A percentile compares a stretch with the other conserved stretches of the same genome.
Evolutionary conservation across 352 stramenopile genomes (phyloP).

Genomic region (Globisporangium megalacanthum): DNA sequence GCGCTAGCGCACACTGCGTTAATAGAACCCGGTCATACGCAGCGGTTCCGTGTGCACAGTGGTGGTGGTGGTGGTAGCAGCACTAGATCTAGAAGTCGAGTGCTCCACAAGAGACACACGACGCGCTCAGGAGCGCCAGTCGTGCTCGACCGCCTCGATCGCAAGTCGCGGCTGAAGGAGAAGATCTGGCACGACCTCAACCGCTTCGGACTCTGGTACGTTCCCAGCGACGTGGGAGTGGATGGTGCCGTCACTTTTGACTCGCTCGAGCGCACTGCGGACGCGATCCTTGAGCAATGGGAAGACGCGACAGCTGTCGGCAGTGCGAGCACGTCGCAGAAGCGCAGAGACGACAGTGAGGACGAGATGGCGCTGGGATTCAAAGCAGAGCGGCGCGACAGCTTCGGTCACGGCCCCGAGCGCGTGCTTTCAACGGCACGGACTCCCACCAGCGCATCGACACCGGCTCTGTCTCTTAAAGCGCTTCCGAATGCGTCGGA

Average conservation of each 20-base stretch:
- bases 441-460: not conserved
- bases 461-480: slow-evolving; percentile 15
- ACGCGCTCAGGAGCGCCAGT: slow-evolving; percentile 23
- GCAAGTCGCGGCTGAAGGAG: slow-evolving; percentile 26
- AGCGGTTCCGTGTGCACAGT: too few relatives aligned
- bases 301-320: slow-evolving; percentile 9
- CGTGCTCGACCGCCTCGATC: slow-evolving; percentile 27
- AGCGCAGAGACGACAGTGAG: not conserved
- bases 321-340: too few relatives aligned
- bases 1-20: not conserved
- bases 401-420: not conserved
- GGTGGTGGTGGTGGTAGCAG: not conserved
- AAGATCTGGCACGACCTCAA: slow-evolving; percentile 59
- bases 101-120: slow-evolving; percentile 19
- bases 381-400: not conserved
- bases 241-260: slow-evolving; percentile 32
- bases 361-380: too few relatives aligned
- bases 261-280: slow-evolving; percentile 41
- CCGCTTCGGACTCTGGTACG: slow-evolving; percentile 51
- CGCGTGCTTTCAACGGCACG: too few relatives aligned
- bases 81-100: slow-evolving; percentile 16
- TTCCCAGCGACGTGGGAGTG: slow-evolving; percentile 6
- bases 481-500: slow-evolving; percentile 11
- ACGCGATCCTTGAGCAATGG: slow-evolving; percentile 60
- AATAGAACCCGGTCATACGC: not conserved